A percentile compares a stretch with the other conserved stretches of the same genome.
phyloP scores from a whole-genome alignment of 2,329 filamentous ascomycete genomes.

The Sporothrix schenckii region DNA sequence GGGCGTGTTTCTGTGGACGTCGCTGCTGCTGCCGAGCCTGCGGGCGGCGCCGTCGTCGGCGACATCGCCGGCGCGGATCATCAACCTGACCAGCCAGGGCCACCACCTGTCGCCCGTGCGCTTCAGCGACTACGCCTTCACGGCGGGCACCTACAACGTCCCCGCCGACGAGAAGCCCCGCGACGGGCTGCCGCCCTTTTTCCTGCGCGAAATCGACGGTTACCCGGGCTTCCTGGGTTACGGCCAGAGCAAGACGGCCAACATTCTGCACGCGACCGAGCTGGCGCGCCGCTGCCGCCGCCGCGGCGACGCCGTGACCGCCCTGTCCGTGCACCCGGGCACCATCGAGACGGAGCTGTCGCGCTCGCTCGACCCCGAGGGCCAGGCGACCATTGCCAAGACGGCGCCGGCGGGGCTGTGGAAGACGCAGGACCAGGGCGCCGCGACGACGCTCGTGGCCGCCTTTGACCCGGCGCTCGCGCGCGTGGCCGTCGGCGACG shows the following conservation, averaged over 20 bases:
- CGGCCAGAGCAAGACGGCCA: constrained; percentile 53
- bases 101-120: constrained; percentile 46
- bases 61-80: constrained; percentile 42
- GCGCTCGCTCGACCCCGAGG: constrained; percentile 38
- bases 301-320: constrained; percentile 37
- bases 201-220: constrained; percentile 33
- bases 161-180: constrained; percentile 36
- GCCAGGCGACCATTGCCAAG: constrained; percentile 37
- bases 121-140: constrained; percentile 50
- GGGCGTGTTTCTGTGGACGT: constrained; percentile 53
- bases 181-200: constrained; percentile 19
- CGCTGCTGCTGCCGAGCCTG: constrained; percentile 50
- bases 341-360: constrained; percentile 40
- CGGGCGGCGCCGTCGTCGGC: constrained; percentile 28
- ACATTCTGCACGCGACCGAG: constrained; percentile 48
- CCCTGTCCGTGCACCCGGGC: constrained; percentile 46
- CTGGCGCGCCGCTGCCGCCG: constrained; percentile 42
- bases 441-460: constrained; percentile 48
- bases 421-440: constrained; percentile 46
- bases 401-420: constrained; percentile 41
- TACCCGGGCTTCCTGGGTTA: constrained; percentile 48
- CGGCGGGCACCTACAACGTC: constrained; percentile 45
- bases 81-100: constrained; percentile 49
- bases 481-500: constrained; percentile 34
- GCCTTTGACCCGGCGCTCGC: constrained; percentile 47